Base-by-base conservation (phyloP, 1,284 basidiomycete genomes). In the Exobasidium cylindrosporum region DNA sequence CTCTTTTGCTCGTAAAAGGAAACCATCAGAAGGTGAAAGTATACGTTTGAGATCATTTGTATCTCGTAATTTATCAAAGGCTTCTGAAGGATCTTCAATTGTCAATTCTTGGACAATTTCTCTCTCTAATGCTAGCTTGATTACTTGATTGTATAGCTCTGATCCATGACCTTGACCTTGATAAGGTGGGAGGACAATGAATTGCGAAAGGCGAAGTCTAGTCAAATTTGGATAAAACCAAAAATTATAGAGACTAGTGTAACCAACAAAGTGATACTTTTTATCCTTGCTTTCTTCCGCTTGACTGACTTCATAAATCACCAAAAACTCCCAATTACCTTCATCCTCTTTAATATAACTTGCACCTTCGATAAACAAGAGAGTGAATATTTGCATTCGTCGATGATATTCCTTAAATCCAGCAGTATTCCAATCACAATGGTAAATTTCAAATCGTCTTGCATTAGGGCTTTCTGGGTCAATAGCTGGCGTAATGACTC, bases 51-150 rank as follows among this genome's bases (percentile, higher is more conserved):
- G 84, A 80, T 98, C 96, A 73, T 90, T 90, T 54, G 90, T 87
- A 81, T 98, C 96, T 35, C 95, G 86, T 58, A 98, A 84, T 76
- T 96, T 92, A 78, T 96, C 93, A 76, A 96, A 95, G 7, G 90
- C 89, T 81, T 98, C 95, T 0, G 92, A 92, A 0, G 95, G 95
- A 79, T 98, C 95, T 82, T 98, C 95, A 23, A 98, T 90, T 0
- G 93, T 97, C 57, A 98, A 83, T 80, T 98, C 95, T 10, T 88
- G 87, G 32, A 97, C 87, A 47, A 85, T 83, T 0, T 87, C 82
- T 44, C 87, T 85, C 5, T 84, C 82, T 40, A 91, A 81, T 55
- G 90, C 85, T 76, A 90, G 86, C 73, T 88, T 85, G 82, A 94
- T 95, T 49, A 95, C 89, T 1, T 91, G 86, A 30, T 83, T 86